Conservation (phyloP, 805 yeast species). For the Hanseniaspora occidentalis region DNA sequence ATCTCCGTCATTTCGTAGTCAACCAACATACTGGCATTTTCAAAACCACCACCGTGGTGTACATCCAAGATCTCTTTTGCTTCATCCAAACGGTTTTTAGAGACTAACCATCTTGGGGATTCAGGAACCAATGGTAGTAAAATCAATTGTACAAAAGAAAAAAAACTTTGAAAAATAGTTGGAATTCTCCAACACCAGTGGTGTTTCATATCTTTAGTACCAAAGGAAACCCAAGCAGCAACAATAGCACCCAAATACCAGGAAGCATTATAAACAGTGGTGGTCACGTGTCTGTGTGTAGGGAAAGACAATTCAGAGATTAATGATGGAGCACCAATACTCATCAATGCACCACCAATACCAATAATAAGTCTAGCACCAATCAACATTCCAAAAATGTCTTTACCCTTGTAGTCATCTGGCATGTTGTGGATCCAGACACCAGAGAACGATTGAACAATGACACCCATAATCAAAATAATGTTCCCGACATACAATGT, state of each 20-base stretch:
- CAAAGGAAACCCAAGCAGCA: slow-evolving; percentile 40
- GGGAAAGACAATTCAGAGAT: slow-evolving; percentile 36
- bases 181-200: slow-evolving; percentile 44
- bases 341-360: slow-evolving; percentile 30
- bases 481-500: slow-evolving; percentile 15
- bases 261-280: slow-evolving; percentile 35
- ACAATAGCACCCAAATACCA: slow-evolving; percentile 42
- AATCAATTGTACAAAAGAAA: slow-evolving; percentile 15
- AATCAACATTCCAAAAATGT: slow-evolving; percentile 24
- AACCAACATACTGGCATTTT: not conserved
- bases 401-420: slow-evolving; percentile 28
- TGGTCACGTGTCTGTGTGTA: slow-evolving; percentile 28
- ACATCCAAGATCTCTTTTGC: slow-evolving; percentile 29
- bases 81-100: slow-evolving; percentile 30
- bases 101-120: slow-evolving; percentile 34
- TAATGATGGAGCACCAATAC: slow-evolving; percentile 33
- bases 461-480: slow-evolving; percentile 10
- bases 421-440: slow-evolving; percentile 21
- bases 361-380: slow-evolving; percentile 37
- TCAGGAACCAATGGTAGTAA: slow-evolving; percentile 28
- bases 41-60: slow-evolving; percentile 3
- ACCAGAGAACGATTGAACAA: slow-evolving; percentile 9
- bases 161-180: slow-evolving; percentile 34
- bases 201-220: slow-evolving; percentile 14
- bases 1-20: slow-evolving; percentile 13